Conservation (phyloP, 345 rosid genomes). For the Lumnitzera littorea region DNA sequence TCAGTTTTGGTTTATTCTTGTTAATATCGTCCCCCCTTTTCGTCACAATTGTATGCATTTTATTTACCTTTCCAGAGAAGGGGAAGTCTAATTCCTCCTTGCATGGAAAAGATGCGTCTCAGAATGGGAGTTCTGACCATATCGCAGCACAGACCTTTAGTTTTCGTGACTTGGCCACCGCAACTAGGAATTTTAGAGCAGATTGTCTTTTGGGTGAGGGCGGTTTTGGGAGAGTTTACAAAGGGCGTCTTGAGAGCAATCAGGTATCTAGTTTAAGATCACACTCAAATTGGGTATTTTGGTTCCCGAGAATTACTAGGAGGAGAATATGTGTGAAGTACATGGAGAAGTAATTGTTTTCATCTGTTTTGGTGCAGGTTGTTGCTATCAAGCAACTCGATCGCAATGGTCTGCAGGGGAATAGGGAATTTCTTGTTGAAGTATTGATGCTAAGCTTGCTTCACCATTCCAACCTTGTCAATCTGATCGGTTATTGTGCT, state of each 20-base stretch:
- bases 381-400: slow-evolving; percentile 93
- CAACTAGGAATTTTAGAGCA: slow-evolving; percentile 71
- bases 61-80: slow-evolving; percentile 30
- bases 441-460: slow-evolving; percentile 82
- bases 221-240: slow-evolving; percentile 84
- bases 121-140: slow-evolving; percentile 38
- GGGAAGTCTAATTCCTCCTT: slow-evolving; percentile 22
- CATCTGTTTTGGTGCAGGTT: slow-evolving; percentile 32
- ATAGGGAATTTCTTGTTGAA: slow-evolving; percentile 86
- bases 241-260: slow-evolving; percentile 54
- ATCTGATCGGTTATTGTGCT: slow-evolving; percentile 79
- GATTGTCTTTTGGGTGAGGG: slow-evolving; percentile 87
- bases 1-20: too few species aligned
- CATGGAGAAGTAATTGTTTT: slow-evolving; percentile 2
- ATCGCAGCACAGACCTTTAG: slow-evolving; percentile 64
- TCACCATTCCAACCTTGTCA: slow-evolving; percentile 86
- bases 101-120: slow-evolving; percentile 29
- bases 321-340: not conserved
- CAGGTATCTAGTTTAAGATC: slow-evolving; percentile 37
- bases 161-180: slow-evolving; percentile 70
- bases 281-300: not conserved
- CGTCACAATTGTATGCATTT: not conserved
- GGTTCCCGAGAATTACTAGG: not conserved
- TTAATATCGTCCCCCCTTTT: not conserved
- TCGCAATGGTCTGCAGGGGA: slow-evolving; percentile 84